These are phyloP conservation scores for Diaporthe vexans DNA, from an alignment of 2,329 filamentous ascomycete species.

Conservation along the genomic window DNA sequence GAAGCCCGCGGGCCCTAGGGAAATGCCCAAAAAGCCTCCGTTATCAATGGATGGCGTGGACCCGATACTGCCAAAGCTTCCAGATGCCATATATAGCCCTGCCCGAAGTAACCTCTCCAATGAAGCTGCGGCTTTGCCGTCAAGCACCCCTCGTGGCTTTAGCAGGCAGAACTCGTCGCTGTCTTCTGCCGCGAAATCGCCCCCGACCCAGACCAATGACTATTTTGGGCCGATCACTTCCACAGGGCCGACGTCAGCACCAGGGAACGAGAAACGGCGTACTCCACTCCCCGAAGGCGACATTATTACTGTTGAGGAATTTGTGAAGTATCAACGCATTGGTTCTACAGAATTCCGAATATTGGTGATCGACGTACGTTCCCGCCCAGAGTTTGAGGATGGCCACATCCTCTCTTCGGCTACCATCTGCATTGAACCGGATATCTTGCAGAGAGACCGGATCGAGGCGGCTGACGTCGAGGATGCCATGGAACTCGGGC, in stretches of 20 bases:
- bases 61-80: conserved; percentile 75
- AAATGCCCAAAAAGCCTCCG: conserved; percentile 65
- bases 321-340: conserved; percentile 78
- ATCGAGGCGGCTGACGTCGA: conserved; percentile 73
- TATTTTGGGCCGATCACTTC: conserved; percentile 47
- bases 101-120: conserved; percentile 78
- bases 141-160: conserved; percentile 74
- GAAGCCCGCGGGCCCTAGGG: conserved; percentile 48
- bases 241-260: conserved; percentile 27
- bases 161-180: conserved; percentile 69
- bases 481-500: conserved; percentile 79
- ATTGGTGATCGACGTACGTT: conserved; percentile 87
- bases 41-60: conserved; percentile 66
- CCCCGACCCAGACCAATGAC: conserved; percentile 48
- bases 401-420: conserved; percentile 89
- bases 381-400: conserved; percentile 83
- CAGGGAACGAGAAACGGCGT: conserved; percentile 52
- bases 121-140: conserved; percentile 74
- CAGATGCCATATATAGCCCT: conserved; percentile 84
- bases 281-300: conserved; percentile 69
- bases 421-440: conserved; percentile 91
- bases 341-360: conserved; percentile 70
- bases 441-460: conserved; percentile 77
- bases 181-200: conserved; percentile 38
- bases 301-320: conserved; percentile 75